Evolutionary conservation across 2,329 filamentous ascomycete genomes (phyloP), one percentile per base, ranked within the genome.

Genomic region (Cytospora schulzeri): DNA sequence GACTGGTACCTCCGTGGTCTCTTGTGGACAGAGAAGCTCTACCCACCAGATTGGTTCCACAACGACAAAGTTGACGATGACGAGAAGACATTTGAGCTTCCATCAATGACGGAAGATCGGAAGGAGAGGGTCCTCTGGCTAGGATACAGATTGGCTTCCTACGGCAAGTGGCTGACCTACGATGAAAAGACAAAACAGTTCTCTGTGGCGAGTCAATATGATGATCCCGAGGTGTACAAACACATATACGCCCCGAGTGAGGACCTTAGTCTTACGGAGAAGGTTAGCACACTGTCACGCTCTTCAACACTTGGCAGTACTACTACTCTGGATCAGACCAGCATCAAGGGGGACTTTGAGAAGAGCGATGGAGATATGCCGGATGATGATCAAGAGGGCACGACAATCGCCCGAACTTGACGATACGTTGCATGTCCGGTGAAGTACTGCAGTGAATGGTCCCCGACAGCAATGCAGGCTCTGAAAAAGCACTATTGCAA

Each of bases 1-100:
- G 90, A 93, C 66, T 91, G 86, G 68, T 80, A 84, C 0, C 81
- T 91, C 62, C 80, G 88, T 1, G 90, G 90, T 0, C 76, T 91
- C 1, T 73, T 87, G 1, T 91, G 86, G 78, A 78, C 82, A 0
- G 80, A 86, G 2, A 78, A 79, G 14, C 88, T 88, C 63, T 88
- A 85, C 60, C 87, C 88, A 0, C 63, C 74, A 0, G 76, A 79
- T 0, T 91, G 85, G 84, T 91, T 91, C 70, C 69, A 72, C 0
- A 79, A 81, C 11, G 80, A 82, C 1, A 82, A 83, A 64, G 80
- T 87, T 6, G 88, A 91, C 29, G 88, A 91, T n/a, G 86, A 89
- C 14, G 88, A 91, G 66, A 83, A 87, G 51, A 83, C 82, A 19
- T 83, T 91, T 54, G 88, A 91, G 70, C 74, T 84, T 0, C 76